These are phyloP conservation scores for Phytopythium kandeliae DNA, from an alignment of 352 stramenopile species.

Conservation along the genomic window DNA sequence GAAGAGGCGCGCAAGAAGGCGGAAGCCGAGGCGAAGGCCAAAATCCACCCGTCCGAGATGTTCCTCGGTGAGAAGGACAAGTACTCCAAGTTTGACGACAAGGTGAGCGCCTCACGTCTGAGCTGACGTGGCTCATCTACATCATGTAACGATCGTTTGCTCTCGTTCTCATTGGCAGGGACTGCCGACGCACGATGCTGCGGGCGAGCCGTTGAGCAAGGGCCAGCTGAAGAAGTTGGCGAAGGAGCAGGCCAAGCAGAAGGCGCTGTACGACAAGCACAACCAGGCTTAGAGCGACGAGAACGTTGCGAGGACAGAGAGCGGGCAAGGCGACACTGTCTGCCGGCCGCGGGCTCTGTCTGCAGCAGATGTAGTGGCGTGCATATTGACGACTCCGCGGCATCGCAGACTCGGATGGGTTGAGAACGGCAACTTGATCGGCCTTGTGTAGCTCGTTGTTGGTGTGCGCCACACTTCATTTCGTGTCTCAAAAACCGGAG, in stretches of 20 bases:
- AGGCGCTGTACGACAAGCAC: conserved; percentile 85
- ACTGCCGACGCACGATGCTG: conserved; percentile 92
- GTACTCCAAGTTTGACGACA: conserved; percentile 90
- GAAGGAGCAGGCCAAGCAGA: conserved; percentile 97
- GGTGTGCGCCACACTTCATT: background rate
- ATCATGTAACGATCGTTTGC: no score
- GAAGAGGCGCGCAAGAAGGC: conserved; percentile 74
- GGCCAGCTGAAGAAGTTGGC: conserved; percentile 95
- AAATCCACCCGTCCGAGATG: conserved; percentile 91
- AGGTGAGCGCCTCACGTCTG: conserved; percentile 21
- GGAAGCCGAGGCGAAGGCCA: conserved; percentile 81
- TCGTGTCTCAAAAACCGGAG: no score
- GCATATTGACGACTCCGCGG: background rate
- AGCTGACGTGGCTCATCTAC: background rate
- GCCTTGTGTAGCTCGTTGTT: background rate
- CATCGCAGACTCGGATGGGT: background rate
- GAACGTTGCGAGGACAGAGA: no score
- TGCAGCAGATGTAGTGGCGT: background rate
- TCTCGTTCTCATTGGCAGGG: conserved; percentile 40
- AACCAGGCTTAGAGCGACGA: conserved; percentile 21
- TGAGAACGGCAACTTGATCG: conserved; percentile 1
- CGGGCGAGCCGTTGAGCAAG: conserved; percentile 94
- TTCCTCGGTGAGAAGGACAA: conserved; percentile 87
- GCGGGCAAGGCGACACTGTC: no score
- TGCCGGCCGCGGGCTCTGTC: no score